phyloP scores from a whole-genome alignment of 2,329 filamentous ascomycete species.

The Thielaviopsis musarum region DNA sequence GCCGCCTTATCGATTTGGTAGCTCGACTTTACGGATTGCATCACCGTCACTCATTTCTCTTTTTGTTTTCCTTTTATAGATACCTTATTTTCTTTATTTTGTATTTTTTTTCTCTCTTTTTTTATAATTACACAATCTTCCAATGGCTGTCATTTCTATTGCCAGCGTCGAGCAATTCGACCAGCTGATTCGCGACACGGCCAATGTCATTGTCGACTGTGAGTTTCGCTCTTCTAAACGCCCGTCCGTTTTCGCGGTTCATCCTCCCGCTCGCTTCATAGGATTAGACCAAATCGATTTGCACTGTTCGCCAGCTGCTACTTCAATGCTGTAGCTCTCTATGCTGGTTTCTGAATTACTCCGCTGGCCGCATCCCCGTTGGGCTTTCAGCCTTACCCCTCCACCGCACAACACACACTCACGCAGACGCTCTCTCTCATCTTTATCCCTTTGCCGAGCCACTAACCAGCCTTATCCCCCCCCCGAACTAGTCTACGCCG shows the following conservation, averaged over 20 bases:
- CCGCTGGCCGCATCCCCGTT: no score
- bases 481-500: constrained; percentile 53
- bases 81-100: background rate
- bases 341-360: no score
- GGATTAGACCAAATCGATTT: background rate
- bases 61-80: background rate
- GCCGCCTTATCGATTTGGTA: no score
- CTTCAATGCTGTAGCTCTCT: no score
- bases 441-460: background rate
- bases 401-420: no score
- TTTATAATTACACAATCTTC: background rate
- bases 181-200: constrained; percentile 50
- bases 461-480: background rate
- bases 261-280: background rate
- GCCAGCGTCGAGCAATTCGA: constrained; percentile 46
- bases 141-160: constrained; percentile 14
- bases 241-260: constrained; percentile 5
- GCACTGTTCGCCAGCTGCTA: no score
- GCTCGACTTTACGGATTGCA: no score
- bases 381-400: no score
- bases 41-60: background rate
- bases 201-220: constrained; percentile 81
- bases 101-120: background rate
- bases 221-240: constrained; percentile 23
- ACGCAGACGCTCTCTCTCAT: background rate